These are phyloP conservation scores for Rhodotorula sp. DNA, from an alignment of 1,284 basidiomycete genomes.

Conservation along the genomic window DNA sequence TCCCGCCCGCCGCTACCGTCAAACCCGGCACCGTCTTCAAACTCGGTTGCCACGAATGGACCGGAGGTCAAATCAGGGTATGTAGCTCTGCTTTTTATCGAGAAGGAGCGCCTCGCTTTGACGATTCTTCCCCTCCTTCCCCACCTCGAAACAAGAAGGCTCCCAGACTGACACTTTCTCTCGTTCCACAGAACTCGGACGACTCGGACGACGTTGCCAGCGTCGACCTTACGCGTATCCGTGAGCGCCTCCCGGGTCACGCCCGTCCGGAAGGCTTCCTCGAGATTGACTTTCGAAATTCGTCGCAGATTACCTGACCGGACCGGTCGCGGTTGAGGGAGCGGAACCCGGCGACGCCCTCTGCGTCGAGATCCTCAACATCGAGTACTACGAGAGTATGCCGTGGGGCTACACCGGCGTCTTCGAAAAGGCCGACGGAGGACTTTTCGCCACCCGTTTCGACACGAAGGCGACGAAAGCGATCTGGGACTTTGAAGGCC, in stretches of 20 bases:
- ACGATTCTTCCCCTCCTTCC: neutral
- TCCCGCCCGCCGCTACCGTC: constrained; percentile 45
- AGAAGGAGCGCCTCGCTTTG: too few species aligned
- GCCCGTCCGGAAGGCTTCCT: too few species aligned
- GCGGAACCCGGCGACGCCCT: constrained; percentile 75
- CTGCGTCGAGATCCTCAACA: constrained; percentile 73
- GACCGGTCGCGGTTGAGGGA: constrained; percentile 69
- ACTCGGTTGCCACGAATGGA: constrained; percentile 50
- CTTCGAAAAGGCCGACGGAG: constrained; percentile 73
- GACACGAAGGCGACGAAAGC: constrained; percentile 69
- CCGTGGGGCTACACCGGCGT: constrained; percentile 70
- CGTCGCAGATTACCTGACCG: constrained; percentile 64
- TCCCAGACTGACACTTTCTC: neutral
- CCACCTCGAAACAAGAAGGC: neutral
- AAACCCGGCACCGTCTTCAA: constrained; percentile 61
- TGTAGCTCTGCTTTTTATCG: neutral
- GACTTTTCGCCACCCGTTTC: constrained; percentile 69
- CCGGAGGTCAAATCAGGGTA: constrained; percentile 45
- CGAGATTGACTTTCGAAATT: neutral
- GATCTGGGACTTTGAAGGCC: constrained; percentile 74
- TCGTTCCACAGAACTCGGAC: constrained; percentile 11
- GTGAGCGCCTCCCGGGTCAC: too few species aligned
- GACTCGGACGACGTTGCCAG: constrained; percentile 62
- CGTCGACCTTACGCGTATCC: constrained; percentile 64
- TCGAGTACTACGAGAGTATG: constrained; percentile 69